Evolutionary conservation across 257 asterid genomes (phyloP).

Genomic region (Craterostigma plantagineum): DNA sequence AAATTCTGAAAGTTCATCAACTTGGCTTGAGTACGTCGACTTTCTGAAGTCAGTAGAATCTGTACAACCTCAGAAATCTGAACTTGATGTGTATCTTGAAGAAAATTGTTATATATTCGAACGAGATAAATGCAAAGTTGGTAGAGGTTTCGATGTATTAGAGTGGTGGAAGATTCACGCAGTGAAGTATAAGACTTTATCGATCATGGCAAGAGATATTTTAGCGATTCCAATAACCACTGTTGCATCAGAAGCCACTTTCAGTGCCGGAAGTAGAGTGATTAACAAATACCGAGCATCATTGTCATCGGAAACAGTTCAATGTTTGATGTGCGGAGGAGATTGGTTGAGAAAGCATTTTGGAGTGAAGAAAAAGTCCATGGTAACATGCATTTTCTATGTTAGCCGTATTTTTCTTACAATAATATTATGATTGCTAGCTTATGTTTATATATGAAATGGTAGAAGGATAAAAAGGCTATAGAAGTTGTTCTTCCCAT

Average conservation of each 20-base stretch:
- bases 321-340: conserved; percentile 9
- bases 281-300: conserved; percentile 3
- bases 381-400: no score
- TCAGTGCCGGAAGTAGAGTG: not conserved
- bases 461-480: no score
- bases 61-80: not conserved
- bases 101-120: not conserved
- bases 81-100: not conserved
- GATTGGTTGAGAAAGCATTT: conserved; percentile 2
- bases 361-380: conserved; percentile 2
- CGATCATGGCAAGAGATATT: conserved; percentile 4
- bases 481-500: no score
- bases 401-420: no score
- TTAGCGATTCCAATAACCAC: not conserved
- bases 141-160: not conserved
- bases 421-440: no score
- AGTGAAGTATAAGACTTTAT: not conserved
- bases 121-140: not conserved
- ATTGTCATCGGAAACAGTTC: not conserved
- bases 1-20: not conserved
- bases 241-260: conserved; percentile 2
- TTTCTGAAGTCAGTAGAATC: not conserved
- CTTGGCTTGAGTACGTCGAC: not conserved
- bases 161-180: conserved; percentile 3
- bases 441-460: no score